phyloP scores from a whole-genome alignment of 192 early-diverging fungal genomes.

The Dimargaris cristalligena region DNA sequence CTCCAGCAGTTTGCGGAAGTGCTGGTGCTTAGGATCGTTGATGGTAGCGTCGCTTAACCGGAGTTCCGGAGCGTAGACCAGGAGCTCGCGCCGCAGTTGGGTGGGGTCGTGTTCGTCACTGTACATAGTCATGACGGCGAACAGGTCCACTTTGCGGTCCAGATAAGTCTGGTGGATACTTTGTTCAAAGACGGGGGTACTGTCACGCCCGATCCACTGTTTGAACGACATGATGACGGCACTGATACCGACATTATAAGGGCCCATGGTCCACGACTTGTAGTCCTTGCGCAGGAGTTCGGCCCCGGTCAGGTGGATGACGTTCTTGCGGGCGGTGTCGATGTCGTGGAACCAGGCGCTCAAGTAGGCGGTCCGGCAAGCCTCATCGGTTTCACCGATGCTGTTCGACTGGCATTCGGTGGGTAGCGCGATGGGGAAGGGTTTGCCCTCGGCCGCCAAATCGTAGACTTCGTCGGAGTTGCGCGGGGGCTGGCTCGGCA shows the following conservation, averaged over 20 bases:
- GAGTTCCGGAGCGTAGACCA: conserved; percentile 2
- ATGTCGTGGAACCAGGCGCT: conserved; percentile 5
- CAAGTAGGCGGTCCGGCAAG: background rate
- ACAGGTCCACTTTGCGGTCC: background rate
- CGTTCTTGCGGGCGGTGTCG: conserved; percentile 21
- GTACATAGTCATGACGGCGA: conserved; percentile 3
- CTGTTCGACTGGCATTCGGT: background rate
- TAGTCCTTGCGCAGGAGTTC: conserved; percentile 32
- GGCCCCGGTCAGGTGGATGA: conserved; percentile 16
- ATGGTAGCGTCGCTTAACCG: background rate
- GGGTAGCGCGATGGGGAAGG: background rate
- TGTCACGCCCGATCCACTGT: conserved; percentile 29
- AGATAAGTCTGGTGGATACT: background rate
- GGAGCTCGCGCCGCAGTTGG: background rate
- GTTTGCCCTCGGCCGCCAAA: background rate
- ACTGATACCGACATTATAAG: conserved; percentile 26
- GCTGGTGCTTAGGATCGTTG: background rate
- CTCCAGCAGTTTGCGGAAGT: background rate
- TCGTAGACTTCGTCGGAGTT: background rate
- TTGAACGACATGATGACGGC: conserved; percentile 20
- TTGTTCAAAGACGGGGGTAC: background rate
- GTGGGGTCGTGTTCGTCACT: background rate
- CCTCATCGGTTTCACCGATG: background rate
- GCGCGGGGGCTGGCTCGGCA: background rate
- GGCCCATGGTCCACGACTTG: conserved; percentile 24